phyloP scores from a whole-genome alignment of 805 yeast species.

The Candida pseudofarinosa region DNA sequence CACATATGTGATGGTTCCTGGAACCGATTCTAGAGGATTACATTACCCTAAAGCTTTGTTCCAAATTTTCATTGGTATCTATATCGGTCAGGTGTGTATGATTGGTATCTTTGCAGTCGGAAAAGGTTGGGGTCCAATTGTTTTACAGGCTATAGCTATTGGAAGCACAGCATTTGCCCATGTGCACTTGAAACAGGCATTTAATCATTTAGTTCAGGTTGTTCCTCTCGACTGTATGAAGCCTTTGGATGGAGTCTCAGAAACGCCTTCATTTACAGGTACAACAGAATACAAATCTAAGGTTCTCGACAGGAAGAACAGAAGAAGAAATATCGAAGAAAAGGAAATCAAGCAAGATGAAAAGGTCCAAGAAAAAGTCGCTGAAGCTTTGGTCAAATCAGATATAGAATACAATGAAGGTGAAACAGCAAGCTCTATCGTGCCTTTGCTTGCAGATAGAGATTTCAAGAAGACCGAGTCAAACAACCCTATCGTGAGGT shows the following conservation, averaged over 20 bases:
- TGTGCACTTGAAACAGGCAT: slow-evolving; percentile 58
- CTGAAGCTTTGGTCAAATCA: slow-evolving; percentile 1
- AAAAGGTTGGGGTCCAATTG: slow-evolving; percentile 93
- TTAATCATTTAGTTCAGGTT: slow-evolving; percentile 53
- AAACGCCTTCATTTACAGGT: slow-evolving; percentile 53
- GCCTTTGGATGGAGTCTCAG: slow-evolving; percentile 66
- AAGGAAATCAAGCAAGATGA: slow-evolving; percentile 9
- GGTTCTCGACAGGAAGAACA: slow-evolving; percentile 21
- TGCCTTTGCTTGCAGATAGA: slow-evolving; percentile 73
- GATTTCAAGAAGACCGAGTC: slow-evolving; percentile 35
- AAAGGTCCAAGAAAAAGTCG: slow-evolving; percentile 6
- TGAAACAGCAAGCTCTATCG: slow-evolving; percentile 7
- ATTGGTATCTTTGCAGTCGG: slow-evolving; percentile 85
- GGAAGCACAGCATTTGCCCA: slow-evolving; percentile 69
- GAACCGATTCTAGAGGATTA: slow-evolving; percentile 72
- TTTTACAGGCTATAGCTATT: slow-evolving; percentile 63
- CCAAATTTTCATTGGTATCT: slow-evolving; percentile 85
- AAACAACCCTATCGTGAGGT: slow-evolving; percentile 45
- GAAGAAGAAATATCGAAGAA: slow-evolving; percentile 4
- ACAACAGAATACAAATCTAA: slow-evolving; percentile 29
- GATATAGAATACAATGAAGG: slow-evolving; percentile 9
- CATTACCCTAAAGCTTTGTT: slow-evolving; percentile 85
- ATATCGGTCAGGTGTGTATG: slow-evolving; percentile 81
- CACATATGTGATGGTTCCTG: slow-evolving; percentile 63
- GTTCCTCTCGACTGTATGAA: slow-evolving; percentile 73